Percentiles rank a stretch among this genome's conserved stretches.
These are phyloP conservation scores for Leccinum subrobustum DNA, from an alignment of 1,284 basidiomycete genomes.

Conservation along the genomic window DNA sequence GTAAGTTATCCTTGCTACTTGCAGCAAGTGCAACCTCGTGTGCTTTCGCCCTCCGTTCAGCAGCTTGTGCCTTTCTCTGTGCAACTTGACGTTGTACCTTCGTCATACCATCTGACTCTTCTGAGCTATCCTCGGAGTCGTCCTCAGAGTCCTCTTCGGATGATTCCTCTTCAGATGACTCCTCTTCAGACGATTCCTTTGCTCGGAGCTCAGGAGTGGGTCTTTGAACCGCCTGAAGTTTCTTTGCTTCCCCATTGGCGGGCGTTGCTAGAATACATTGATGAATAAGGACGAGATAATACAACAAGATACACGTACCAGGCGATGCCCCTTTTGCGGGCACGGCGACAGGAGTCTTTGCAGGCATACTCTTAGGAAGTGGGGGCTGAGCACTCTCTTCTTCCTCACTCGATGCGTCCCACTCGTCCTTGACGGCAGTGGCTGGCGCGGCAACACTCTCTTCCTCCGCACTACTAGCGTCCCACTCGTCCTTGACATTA, in stretches of 20 bases:
- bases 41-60: slow-evolving; percentile 77
- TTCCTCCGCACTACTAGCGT: slow-evolving; percentile 50
- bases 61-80: slow-evolving; percentile 82
- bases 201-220: slow-evolving; percentile 17
- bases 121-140: slow-evolving; percentile 47
- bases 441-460: slow-evolving; percentile 28
- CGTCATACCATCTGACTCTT: slow-evolving; percentile 56
- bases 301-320: slow-evolving; percentile 12
- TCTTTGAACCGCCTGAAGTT: slow-evolving; percentile 1
- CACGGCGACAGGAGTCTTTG: slow-evolving; percentile 30
- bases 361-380: slow-evolving; percentile 18
- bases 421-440: slow-evolving; percentile 70
- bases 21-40: slow-evolving; percentile 88
- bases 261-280: slow-evolving; percentile 1
- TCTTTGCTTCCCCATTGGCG: slow-evolving; percentile 6
- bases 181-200: slow-evolving; percentile 42
- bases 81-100: slow-evolving; percentile 66
- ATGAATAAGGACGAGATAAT: slow-evolving; percentile 1
- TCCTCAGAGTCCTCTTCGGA: slow-evolving; percentile 42
- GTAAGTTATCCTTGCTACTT: slow-evolving; percentile 86
- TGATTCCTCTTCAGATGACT: slow-evolving; percentile 45
- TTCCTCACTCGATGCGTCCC: slow-evolving; percentile 83
- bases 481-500: slow-evolving; percentile 82
- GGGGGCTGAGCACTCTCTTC: slow-evolving; percentile 37
- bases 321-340: neutral